Evolutionary conservation across 2,329 filamentous ascomycete genomes (phyloP).

Genomic region (Ophiostoma sp.): DNA sequence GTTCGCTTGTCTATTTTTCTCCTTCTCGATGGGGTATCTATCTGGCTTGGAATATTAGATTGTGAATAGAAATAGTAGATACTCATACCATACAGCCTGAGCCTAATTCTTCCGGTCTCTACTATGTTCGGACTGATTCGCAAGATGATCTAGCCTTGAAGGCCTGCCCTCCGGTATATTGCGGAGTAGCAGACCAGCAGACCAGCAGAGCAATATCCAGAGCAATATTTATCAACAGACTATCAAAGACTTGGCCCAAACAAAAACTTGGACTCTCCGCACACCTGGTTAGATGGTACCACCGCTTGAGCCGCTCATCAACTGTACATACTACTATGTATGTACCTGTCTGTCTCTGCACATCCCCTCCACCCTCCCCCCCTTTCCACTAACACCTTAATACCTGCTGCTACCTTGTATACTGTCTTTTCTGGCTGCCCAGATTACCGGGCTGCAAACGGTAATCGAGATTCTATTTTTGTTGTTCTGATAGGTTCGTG

Average conservation of each 20-base stretch:
- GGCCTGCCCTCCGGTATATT: neutral
- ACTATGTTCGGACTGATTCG: neutral
- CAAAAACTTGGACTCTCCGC: slow-evolving; percentile 1
- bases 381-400: slow-evolving; percentile 8
- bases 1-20: neutral
- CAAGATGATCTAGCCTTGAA: neutral
- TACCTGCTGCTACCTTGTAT: slow-evolving; percentile 2
- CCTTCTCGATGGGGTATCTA: neutral
- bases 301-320: slow-evolving; percentile 1
- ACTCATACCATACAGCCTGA: neutral
- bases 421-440: neutral
- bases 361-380: slow-evolving; percentile 3
- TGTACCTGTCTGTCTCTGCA: no score
- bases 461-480: neutral
- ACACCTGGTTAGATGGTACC: neutral
- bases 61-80: neutral
- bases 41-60: neutral
- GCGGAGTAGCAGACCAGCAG: neutral
- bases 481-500: neutral
- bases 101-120: neutral
- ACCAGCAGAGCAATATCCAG: neutral
- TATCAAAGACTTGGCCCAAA: neutral
- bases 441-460: neutral
- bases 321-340: neutral
- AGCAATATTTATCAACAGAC: neutral